Conservation (phyloP, 768 basidiomycete genomes). For the Rhodotorula taiwanensis region DNA sequence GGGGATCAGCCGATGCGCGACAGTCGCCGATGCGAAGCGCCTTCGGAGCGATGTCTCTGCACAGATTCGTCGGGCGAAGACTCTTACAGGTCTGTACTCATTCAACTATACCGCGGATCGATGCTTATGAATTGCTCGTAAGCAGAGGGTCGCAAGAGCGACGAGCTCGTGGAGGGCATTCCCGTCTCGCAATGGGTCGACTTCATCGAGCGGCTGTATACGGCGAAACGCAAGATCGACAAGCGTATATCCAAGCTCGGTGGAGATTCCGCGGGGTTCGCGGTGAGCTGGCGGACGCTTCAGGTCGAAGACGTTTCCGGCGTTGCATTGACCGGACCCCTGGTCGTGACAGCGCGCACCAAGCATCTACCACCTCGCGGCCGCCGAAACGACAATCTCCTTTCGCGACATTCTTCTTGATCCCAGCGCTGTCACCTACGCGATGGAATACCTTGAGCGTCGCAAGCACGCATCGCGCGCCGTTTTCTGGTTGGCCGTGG, state of each 20-base stretch:
- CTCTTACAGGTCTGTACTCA: constrained; percentile 56
- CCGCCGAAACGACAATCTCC: constrained; percentile 50
- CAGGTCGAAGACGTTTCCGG: background rate
- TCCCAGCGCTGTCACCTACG: constrained; percentile 84
- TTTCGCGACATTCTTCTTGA: constrained; percentile 77
- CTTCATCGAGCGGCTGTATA: constrained; percentile 78
- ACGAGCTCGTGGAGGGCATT: constrained; percentile 59
- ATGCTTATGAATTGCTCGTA: background rate
- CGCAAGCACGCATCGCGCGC: constrained; percentile 73
- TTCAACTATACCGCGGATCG: too few species aligned
- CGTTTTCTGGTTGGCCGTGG: constrained; percentile 95
- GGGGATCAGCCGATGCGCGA: constrained; percentile 73
- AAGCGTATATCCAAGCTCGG: constrained; percentile 74
- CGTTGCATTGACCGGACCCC: background rate
- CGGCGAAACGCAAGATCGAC: constrained; percentile 80
- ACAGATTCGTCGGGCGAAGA: constrained; percentile 76
- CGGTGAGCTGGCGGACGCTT: background rate
- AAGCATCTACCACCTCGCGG: constrained; percentile 44
- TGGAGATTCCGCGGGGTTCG: constrained; percentile 48
- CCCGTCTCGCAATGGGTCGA: constrained; percentile 41
- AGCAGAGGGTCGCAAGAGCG: constrained; percentile 65
- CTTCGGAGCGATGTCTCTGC: constrained; percentile 78
- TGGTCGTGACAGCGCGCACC: constrained; percentile 19
- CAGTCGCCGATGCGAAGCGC: constrained; percentile 77
- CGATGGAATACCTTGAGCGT: constrained; percentile 98